Evolutionary conservation across 2,329 filamentous ascomycete species (phyloP).

Genomic region (Penicillium italicum): DNA sequence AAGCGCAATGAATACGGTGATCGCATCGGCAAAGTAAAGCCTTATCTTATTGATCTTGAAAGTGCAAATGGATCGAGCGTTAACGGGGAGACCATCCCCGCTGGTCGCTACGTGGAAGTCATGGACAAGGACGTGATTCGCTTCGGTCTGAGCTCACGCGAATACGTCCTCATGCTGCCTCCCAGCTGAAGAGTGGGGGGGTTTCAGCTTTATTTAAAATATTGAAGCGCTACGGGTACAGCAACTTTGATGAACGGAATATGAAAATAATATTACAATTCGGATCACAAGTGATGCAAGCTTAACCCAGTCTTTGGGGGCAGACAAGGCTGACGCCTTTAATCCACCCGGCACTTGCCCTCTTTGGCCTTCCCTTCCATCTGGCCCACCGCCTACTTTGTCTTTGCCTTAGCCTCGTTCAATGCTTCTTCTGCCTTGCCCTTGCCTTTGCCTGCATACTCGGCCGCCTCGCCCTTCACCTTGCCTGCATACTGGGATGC

Average conservation of each 20-base stretch:
- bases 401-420: conserved; percentile 28
- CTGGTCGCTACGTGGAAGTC: conserved; percentile 78
- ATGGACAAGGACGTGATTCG: conserved; percentile 82
- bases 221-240: not conserved
- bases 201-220: not conserved
- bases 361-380: conserved; percentile 28
- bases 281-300: conserved; percentile 2
- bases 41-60: conserved; percentile 90
- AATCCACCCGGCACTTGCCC: conserved; percentile 9
- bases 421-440: conserved; percentile 33
- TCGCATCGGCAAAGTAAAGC: conserved; percentile 71
- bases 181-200: conserved; percentile 21
- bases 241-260: not conserved
- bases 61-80: conserved; percentile 86
- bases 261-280: conserved; percentile 4
- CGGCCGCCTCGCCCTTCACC: conserved; percentile 34
- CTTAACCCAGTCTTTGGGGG: not conserved
- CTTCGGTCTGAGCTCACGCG: conserved; percentile 82
- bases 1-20: conserved; percentile 85
- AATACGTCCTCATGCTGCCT: conserved; percentile 92
- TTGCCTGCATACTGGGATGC: conserved; percentile 40
- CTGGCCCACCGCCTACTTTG: conserved; percentile 27
- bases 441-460: conserved; percentile 32
- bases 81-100: conserved; percentile 70
- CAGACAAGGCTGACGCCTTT: not conserved